These are phyloP conservation scores for Picea abies DNA, from an alignment of 83 land plant species.

Conservation along the genomic window DNA sequence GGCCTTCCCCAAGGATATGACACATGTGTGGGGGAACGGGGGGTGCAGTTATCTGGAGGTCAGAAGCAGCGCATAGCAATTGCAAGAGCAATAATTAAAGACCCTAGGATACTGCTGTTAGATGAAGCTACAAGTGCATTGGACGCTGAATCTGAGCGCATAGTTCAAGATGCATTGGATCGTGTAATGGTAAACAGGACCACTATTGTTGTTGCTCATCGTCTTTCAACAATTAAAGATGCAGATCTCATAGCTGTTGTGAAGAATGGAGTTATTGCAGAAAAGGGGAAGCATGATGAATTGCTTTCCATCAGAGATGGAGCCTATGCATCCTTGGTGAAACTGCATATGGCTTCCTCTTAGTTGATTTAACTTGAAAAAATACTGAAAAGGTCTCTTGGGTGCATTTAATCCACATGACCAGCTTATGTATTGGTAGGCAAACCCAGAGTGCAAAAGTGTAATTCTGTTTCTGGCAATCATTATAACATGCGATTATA, in stretches of 20 bases:
- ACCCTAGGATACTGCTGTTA: slow-evolving; percentile 32
- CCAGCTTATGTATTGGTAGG: too few species aligned
- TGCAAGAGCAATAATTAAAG: slow-evolving; percentile 37
- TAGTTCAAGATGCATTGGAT: slow-evolving; percentile 43
- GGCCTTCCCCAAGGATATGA: slow-evolving; percentile 31
- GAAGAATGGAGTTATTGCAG: slow-evolving; percentile 33
- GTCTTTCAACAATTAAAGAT: slow-evolving; percentile 35
- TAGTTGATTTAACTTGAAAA: neutral
- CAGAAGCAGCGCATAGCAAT: slow-evolving; percentile 46
- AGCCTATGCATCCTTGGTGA: slow-evolving; percentile 30
- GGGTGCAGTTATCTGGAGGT: slow-evolving; percentile 45
- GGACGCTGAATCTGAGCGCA: slow-evolving; percentile 39
- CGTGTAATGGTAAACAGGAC: slow-evolving; percentile 34
- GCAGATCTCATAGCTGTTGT: slow-evolving; percentile 40
- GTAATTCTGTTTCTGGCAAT: too few species aligned
- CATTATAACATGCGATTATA: too few species aligned
- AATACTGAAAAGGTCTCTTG: too few species aligned
- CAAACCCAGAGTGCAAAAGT: too few species aligned
- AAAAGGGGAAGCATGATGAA: slow-evolving; percentile 31
- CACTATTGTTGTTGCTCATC: slow-evolving; percentile 34
- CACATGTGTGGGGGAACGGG: slow-evolving; percentile 37
- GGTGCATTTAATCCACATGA: too few species aligned
- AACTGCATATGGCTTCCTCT: slow-evolving; percentile 18
- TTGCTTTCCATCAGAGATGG: slow-evolving; percentile 19
- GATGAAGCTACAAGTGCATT: slow-evolving; percentile 54